Conservation (phyloP, 2,329 filamentous ascomycete genomes). For the Helotiales sp. region DNA sequence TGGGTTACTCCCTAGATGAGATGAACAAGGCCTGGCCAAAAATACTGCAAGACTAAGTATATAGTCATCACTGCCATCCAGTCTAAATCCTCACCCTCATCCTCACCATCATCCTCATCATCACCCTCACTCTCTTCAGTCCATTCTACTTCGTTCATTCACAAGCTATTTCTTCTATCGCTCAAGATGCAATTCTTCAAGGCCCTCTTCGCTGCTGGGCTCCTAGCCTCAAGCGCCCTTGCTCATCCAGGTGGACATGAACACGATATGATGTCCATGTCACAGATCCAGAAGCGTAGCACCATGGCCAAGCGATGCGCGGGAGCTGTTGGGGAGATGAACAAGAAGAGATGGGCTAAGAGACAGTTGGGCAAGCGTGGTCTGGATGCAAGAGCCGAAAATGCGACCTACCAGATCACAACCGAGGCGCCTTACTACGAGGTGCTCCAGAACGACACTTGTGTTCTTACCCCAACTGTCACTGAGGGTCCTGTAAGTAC, state of each 20-base stretch:
- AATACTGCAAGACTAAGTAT: not conserved
- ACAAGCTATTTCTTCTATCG: not conserved
- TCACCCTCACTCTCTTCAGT: not conserved
- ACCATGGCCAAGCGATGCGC: conserved; percentile 29
- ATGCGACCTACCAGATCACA: conserved; percentile 34
- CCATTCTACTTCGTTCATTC: not conserved
- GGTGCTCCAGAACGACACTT: conserved; percentile 36
- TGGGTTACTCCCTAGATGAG: not conserved
- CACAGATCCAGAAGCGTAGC: conserved; percentile 23
- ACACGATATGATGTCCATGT: conserved; percentile 12
- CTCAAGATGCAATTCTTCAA: not conserved
- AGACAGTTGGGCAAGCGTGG: conserved; percentile 22
- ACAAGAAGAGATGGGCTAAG: conserved; percentile 25
- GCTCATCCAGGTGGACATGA: conserved; percentile 17
- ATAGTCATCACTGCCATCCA: not conserved
- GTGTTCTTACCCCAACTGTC: conserved; percentile 50
- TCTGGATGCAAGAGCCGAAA: conserved; percentile 10
- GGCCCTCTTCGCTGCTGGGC: not conserved
- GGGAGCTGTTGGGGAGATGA: conserved; percentile 24
- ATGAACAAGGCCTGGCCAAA: not conserved
- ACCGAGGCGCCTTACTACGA: conserved; percentile 50
- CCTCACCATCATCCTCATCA: too few species aligned
- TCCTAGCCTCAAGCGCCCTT: not conserved
- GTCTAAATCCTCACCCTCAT: not conserved
- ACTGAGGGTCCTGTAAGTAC: conserved; percentile 45